Percentiles rank a stretch among this genome's conserved stretches.
Evolutionary conservation across 2,329 filamentous ascomycete genomes (phyloP).

Genomic region (Trichoderma sp.): DNA sequence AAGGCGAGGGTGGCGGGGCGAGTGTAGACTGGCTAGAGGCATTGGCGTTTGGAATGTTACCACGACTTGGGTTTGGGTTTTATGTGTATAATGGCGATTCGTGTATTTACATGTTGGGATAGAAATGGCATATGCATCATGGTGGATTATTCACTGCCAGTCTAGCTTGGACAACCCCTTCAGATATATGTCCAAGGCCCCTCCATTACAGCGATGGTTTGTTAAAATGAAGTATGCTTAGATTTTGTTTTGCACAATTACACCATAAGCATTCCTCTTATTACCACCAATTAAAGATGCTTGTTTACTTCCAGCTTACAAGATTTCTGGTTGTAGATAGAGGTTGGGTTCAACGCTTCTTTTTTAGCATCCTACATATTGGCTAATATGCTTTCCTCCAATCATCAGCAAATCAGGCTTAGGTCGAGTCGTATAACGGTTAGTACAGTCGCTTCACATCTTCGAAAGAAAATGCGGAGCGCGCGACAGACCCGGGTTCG

Average conservation of each 20-base stretch:
- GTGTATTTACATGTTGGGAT: not conserved
- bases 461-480: conserved; percentile 6
- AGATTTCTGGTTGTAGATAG: not conserved
- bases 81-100: not conserved
- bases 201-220: not conserved
- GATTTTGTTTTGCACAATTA: not conserved
- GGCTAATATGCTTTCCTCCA: not conserved
- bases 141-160: not conserved
- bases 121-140: not conserved
- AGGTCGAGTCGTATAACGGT: conserved; percentile 18
- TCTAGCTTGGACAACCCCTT: not conserved
- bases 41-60: conserved; percentile 31
- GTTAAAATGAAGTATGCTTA: not conserved
- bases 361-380: not conserved
- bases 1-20: conserved; percentile 48
- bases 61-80: conserved; percentile 19
- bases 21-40: conserved; percentile 23
- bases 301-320: not conserved
- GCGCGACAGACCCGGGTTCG: conserved; percentile 18
- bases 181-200: not conserved
- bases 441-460: conserved; percentile 17
- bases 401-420: not conserved
- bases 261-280: too few relatives aligned
- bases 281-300: not conserved
- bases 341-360: too few relatives aligned